A percentile compares a stretch with the other conserved stretches of the same genome.
These are phyloP conservation scores for Cryphonectria naterciae DNA, from an alignment of 2,329 filamentous ascomycete species.

Conservation along the genomic window DNA sequence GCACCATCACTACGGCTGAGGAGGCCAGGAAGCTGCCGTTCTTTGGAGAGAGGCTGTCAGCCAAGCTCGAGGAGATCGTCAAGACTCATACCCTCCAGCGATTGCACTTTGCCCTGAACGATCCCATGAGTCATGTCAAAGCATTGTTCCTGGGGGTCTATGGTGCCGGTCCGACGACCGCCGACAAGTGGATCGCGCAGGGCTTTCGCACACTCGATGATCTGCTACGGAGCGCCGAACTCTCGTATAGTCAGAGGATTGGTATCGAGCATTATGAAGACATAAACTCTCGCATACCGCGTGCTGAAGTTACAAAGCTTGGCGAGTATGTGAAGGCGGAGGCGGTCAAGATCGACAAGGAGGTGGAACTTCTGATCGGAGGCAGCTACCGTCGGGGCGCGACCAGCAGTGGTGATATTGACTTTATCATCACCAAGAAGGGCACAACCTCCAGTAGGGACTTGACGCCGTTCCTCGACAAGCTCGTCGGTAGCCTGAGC, in stretches of 20 bases:
- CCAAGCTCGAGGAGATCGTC: conserved; percentile 89
- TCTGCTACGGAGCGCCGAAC: conserved; percentile 60
- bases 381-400: conserved; percentile 87
- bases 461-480: conserved; percentile 64
- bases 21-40: conserved; percentile 70
- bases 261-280: conserved; percentile 82
- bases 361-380: conserved; percentile 72
- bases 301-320: conserved; percentile 73
- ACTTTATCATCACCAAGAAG: conserved; percentile 77
- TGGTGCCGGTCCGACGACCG: conserved; percentile 72
- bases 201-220: conserved; percentile 78
- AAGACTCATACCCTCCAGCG: conserved; percentile 71
- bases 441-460: conserved; percentile 57
- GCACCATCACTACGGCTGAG: conserved; percentile 67
- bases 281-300: conserved; percentile 77
- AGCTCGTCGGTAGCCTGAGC: conserved; percentile 66
- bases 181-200: conserved; percentile 74
- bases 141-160: conserved; percentile 79
- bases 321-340: conserved; percentile 65
- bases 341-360: conserved; percentile 62
- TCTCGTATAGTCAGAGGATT: conserved; percentile 72
- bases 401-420: conserved; percentile 76
- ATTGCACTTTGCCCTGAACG: conserved; percentile 70
- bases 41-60: conserved; percentile 74
- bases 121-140: conserved; percentile 68